Base-by-base conservation (phyloP, 495 filamentous ascomycete species). In the Durotheca rogersii region DNA sequence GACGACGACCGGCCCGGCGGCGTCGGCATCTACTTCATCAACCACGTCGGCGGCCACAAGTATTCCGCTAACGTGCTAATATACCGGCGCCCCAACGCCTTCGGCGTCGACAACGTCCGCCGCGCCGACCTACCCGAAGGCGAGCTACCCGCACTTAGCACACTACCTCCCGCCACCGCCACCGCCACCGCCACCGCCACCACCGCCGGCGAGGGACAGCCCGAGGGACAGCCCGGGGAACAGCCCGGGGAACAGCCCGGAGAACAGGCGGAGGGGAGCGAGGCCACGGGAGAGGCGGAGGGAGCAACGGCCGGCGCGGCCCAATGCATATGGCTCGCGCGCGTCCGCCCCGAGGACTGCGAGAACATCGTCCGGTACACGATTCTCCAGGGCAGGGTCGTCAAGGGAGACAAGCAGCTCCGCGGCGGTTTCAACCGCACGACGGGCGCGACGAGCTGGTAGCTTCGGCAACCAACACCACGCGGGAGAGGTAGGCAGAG, bases 241-340 rank as follows among this genome's bases (percentile, higher is more conserved):
- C n/a, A n/a, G n/a, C n/a, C n/a, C n/a, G n/a, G n/a, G n/a, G n/a
- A n/a, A n/a, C n/a, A n/a, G n/a, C n/a, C n/a, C n/a, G n/a, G n/a
- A n/a, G n/a, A n/a, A n/a, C n/a, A n/a, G n/a, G n/a, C 45, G 9
- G 27, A 25, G 30, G 45, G 19, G 2, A 49, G 6, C 2, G 52
- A 34, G 19, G 51, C 36, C 5, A 35, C 39, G 27, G 45, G 20
- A 16, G 29, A 32, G 9, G 65, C 60, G 30, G 57, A 35, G 17
- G 67, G 53, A 11, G 72, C 66, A 21, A 70, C 69, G 3, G 66
- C 81, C 18, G 79, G 84, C 17, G 90, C 87, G 1, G 81, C 78
- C 43, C 90, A 96, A 73, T 92, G 90, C 41, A 92, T 98, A 53
- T 98, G 93, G 93, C 72, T 98, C 17, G 93, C 92, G 29, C 76